Evolutionary conservation across 164 flowering plant species (phyloP).

Genomic region (Platanus orientalis): DNA sequence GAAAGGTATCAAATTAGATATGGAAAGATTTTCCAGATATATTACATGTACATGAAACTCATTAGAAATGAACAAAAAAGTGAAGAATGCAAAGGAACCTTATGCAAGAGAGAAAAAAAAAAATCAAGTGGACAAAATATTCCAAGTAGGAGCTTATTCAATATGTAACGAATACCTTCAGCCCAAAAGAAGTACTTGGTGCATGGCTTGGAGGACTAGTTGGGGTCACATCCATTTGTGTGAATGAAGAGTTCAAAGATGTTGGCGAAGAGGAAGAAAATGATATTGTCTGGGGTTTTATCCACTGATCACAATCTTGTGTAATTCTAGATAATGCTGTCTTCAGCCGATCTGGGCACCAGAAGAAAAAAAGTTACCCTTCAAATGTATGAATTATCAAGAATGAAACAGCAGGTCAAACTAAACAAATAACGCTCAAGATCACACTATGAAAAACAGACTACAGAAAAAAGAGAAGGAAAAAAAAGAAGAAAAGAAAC

Average conservation of each 20-base stretch:
- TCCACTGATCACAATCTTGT: slow-evolving; percentile 91
- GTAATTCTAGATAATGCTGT: slow-evolving; percentile 66
- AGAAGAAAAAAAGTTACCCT: slow-evolving; percentile 10
- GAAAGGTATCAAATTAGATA: not conserved
- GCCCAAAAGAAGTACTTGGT: slow-evolving; percentile 53
- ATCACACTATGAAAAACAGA: not conserved
- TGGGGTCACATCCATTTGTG: slow-evolving; percentile 67
- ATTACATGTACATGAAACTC: not conserved
- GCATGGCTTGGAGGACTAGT: slow-evolving; percentile 48
- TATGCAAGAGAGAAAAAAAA: not conserved
- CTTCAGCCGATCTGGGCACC: slow-evolving; percentile 66
- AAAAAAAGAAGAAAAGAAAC: not conserved
- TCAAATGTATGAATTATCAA: not conserved
- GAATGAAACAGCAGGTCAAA: not conserved
- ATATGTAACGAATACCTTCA: slow-evolving; percentile 60
- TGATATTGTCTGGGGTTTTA: slow-evolving; percentile 44
- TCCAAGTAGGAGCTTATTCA: not conserved
- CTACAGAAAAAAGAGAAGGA: not conserved
- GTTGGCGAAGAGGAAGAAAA: slow-evolving; percentile 42
- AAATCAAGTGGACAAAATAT: not conserved
- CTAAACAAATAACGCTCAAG: not conserved
- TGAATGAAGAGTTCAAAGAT: slow-evolving; percentile 38
- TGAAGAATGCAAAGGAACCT: not conserved
- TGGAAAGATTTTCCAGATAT: not conserved
- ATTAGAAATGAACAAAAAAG: not conserved